Percentiles rank a stretch among this genome's conserved stretches.
Conservation (phyloP, 768 basidiomycete genomes). For the Cystofilobasidium macerans region DNA sequence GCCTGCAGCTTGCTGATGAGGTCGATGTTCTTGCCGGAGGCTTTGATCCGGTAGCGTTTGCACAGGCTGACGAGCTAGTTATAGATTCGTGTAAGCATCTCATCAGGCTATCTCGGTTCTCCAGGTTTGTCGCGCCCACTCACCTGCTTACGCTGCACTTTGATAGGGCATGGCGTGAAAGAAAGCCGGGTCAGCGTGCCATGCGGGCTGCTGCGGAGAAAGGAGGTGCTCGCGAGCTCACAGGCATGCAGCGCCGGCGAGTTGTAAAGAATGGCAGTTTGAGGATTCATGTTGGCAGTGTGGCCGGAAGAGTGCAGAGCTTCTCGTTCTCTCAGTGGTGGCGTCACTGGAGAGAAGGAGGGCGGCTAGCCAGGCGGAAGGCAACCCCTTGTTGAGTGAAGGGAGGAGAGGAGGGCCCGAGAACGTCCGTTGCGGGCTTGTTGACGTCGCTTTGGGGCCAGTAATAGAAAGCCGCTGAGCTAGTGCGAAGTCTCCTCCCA, state of each 20-base stretch:
- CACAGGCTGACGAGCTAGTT: conserved; percentile 21
- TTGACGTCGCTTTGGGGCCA: too few species aligned
- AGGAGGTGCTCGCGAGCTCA: conserved; percentile 11
- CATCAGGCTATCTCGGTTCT: too few species aligned
- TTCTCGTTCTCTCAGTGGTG: too few species aligned
- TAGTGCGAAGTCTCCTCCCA: too few species aligned
- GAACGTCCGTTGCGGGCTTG: too few species aligned
- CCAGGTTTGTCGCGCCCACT: too few species aligned
- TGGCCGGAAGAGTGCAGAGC: not conserved
- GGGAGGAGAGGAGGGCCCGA: too few species aligned
- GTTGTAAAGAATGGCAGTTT: conserved; percentile 23
- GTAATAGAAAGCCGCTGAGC: too few species aligned
- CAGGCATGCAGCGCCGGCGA: conserved; percentile 24
- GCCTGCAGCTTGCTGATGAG: conserved; percentile 19
- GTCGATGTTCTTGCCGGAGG: conserved; percentile 22
- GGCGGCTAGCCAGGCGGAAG: too few species aligned
- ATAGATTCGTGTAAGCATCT: too few species aligned
- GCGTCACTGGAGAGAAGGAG: too few species aligned
- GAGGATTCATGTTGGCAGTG: conserved; percentile 10
- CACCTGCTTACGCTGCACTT: conserved; percentile 27
- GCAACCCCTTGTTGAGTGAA: too few species aligned
- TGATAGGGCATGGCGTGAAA: not conserved
- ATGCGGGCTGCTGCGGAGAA: not conserved
- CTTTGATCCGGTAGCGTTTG: conserved; percentile 21
- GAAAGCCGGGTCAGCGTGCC: not conserved